A percentile compares a stretch with the other conserved stretches of the same genome.
Conservation (phyloP, 441 rosid genomes). For the Breynia disticha region DNA sequence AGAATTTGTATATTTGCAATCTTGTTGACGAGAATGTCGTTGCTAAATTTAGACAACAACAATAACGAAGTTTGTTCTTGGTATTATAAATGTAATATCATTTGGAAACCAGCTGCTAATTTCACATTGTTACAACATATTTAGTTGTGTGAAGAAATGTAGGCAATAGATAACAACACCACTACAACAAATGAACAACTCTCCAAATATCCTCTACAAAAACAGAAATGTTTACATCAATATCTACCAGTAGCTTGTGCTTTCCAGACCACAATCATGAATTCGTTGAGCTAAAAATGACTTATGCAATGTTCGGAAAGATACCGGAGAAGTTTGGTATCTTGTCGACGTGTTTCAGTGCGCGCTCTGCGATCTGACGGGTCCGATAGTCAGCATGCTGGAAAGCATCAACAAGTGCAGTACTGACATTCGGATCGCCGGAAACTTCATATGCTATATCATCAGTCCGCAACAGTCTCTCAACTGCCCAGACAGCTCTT, state of each 20-base stretch:
- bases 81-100: neutral
- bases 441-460: slow-evolving; percentile 76
- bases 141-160: slow-evolving; percentile 13
- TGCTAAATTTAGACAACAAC: too few relatives aligned
- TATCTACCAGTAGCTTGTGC: slow-evolving; percentile 24
- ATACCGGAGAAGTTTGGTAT: slow-evolving; percentile 90
- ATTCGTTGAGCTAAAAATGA: neutral
- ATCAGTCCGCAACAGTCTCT: slow-evolving; percentile 75
- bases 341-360: slow-evolving; percentile 79
- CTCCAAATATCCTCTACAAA: slow-evolving; percentile 21
- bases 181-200: slow-evolving; percentile 11
- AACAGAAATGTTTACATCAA: slow-evolving; percentile 24
- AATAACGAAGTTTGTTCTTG: too few relatives aligned
- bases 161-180: slow-evolving; percentile 5
- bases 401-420: slow-evolving; percentile 94
- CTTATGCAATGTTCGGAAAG: slow-evolving; percentile 48
- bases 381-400: slow-evolving; percentile 84
- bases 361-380: slow-evolving; percentile 83
- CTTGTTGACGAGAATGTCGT: too few relatives aligned
- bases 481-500: slow-evolving; percentile 80
- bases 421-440: slow-evolving; percentile 52
- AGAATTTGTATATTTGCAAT: too few relatives aligned
- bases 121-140: slow-evolving; percentile 4
- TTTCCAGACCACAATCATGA: slow-evolving; percentile 11
- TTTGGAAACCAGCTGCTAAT: neutral